Evolutionary conservation across 176 grass and related monocot species (phyloP), one percentile per base, ranked within the genome.

Genomic region (Ensete ventricosum): DNA sequence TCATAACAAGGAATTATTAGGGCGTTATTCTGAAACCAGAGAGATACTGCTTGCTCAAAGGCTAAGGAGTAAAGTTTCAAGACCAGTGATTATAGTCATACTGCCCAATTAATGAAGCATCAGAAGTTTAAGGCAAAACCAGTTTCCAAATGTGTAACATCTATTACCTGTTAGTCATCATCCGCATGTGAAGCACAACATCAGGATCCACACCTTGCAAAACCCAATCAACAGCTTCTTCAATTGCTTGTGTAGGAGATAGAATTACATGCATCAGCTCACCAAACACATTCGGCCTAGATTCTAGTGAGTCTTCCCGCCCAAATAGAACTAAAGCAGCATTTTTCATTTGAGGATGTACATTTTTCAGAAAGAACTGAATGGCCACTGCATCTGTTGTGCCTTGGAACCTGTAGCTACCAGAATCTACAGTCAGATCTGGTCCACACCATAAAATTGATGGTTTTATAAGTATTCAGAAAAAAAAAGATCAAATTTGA

Each of bases 361-460:
- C 20, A 78, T 92, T 96, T 74, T 96, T 92, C 67, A 96, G 80
- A 82, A 96, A 96, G 52, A 96, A 92, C 62, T 92, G 93, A 55
- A 92, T 75, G 50, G 87, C 87, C 78, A 90, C 63, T 67, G 87
- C 89, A 83, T 96, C 87, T 76, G 93, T 82, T 62, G 87, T 79
- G 25, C 89, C 87, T 78, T 96, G 78, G 62, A 96, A 90, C 93
- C 89, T 96, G 77, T 57, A n/a, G 62, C 62, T 72, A 69, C 48
- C 73, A 4, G 72, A 48, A 27, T 64, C 58, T 81, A 57, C 80
- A 74, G 14, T 70, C 8, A 74, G 2, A 0, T 59, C 49, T 57
- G 51, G 12, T 25, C 53, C 29, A 10, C 12, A 34, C 20, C 50
- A 55, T 54, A 20, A 11, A 54, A 53, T 51, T 9, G 14, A 25